Percentiles rank a stretch among this genome's conserved stretches.
These are phyloP conservation scores for Fusarium odoratissimum DNA, from an alignment of 2,329 filamentous ascomycete species.

Conservation along the genomic window DNA sequence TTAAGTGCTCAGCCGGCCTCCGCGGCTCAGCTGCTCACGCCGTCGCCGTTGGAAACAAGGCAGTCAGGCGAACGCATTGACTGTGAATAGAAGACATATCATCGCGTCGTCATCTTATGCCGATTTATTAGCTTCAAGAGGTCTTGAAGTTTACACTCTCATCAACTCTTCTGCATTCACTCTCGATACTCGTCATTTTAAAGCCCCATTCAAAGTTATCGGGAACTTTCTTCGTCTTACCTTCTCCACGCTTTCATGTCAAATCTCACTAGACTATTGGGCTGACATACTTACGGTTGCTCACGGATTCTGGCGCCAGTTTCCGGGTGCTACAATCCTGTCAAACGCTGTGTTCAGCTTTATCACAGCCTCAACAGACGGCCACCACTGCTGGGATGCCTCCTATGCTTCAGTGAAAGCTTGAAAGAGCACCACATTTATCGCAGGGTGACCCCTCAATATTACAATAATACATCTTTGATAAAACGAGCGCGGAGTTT, in stretches of 20 bases:
- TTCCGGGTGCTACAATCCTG: slow-evolving; percentile 26
- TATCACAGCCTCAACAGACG: not conserved
- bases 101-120: slow-evolving; percentile 16
- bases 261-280: not conserved
- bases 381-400: not conserved
- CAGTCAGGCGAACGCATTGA: slow-evolving; percentile 5
- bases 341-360: slow-evolving; percentile 10
- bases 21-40: slow-evolving; percentile 24
- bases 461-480: not conserved
- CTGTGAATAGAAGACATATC: not conserved
- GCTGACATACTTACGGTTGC: slow-evolving; percentile 17
- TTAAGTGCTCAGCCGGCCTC: slow-evolving; percentile 5
- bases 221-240: slow-evolving; percentile 18
- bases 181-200: not conserved
- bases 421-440: not conserved
- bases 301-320: slow-evolving; percentile 10
- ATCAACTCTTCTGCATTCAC: not conserved
- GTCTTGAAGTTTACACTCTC: slow-evolving; percentile 12
- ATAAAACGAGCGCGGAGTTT: not conserved
- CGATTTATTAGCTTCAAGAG: slow-evolving; percentile 18
- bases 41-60: slow-evolving; percentile 18
- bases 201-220: not conserved
- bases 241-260: slow-evolving; percentile 4
- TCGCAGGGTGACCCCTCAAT: not conserved
- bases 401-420: not conserved